Percentiles rank a stretch among this genome's conserved stretches.
phyloP scores from a whole-genome alignment of 148 eudicot genomes.

The Nyssa sinensis region DNA sequence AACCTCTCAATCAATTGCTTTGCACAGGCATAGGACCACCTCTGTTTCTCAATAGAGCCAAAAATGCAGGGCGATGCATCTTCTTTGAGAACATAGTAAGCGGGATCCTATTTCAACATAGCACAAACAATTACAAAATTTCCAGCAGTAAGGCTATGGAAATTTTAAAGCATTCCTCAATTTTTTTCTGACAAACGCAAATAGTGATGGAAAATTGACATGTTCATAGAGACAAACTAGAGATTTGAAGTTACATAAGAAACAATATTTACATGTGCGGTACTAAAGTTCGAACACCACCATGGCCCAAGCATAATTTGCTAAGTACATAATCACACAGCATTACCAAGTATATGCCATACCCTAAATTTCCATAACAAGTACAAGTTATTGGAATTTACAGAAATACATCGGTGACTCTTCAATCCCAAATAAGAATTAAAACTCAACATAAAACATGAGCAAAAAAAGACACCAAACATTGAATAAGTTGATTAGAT shows the following conservation, averaged over 20 bases:
- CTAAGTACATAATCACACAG: background rate
- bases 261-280: background rate
- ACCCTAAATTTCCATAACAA: no score
- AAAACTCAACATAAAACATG: background rate
- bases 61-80: slow-evolving; percentile 93
- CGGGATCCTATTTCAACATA: slow-evolving; percentile 64
- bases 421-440: background rate
- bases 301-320: background rate
- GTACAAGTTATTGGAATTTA: background rate
- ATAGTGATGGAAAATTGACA: background rate
- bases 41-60: slow-evolving; percentile 96
- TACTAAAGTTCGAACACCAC: background rate
- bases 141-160: background rate
- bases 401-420: no score
- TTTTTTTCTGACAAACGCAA: background rate
- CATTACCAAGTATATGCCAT: background rate
- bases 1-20: slow-evolving; percentile 98
- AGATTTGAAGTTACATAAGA: no score
- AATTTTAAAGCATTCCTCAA: background rate
- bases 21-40: slow-evolving; percentile 99
- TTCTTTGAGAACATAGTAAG: slow-evolving; percentile 79
- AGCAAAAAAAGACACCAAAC: background rate
- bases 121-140: background rate
- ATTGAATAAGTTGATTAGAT: background rate
- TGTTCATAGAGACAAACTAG: background rate